Evolutionary conservation across 495 filamentous ascomycete species (phyloP), one percentile per base, ranked within the genome.

Genomic region (Xylaria palmicola): DNA sequence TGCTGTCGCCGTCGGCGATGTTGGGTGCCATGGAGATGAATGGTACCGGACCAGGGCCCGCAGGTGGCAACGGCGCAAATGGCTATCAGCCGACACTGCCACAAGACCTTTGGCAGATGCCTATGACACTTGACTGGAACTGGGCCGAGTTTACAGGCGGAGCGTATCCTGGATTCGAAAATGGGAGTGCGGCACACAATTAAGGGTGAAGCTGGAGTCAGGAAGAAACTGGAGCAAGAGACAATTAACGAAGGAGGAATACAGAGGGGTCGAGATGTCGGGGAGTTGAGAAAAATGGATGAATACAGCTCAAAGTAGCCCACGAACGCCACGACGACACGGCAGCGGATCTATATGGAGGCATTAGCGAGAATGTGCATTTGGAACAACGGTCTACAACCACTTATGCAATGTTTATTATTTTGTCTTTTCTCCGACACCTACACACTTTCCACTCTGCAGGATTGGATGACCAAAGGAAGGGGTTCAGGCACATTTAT

Each of bases 41-140:
- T 22, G 61, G 61, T 36, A 37, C 13, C 34, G 60, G 44, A n/a
- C 34, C 72, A 19, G 73, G 26, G 13, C 7, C 20, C 4, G n/a
- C 55, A 20, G 27, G 22, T 8, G 22, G 39, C 10, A 47, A 49
- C 51, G 48, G 49, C 17, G 30, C 41, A 7, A 1, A 20, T 26
- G 64, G 64, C 70, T 91, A 97, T 69, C 92, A 97, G 63, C 92
- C 93, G 1, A 91, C 96, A 67, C 88, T 98, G 44, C 94, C 94
- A n/a, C 92, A 93, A 66, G 95, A 98, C 79, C 75, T 98, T 52
- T 98, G 93, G 90, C 89, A 92, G 72, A 88, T 97, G 85, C 90
- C 92, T 9, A 95, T 96, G 87, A 94, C 90, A 13, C 83, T 98
- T 20, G 95, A 98, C 69, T 98, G 95, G 95, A 91, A 98, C 69